Evolutionary conservation across 164 flowering plant species (phyloP).

Genomic region (Paratinospora sagittata): DNA sequence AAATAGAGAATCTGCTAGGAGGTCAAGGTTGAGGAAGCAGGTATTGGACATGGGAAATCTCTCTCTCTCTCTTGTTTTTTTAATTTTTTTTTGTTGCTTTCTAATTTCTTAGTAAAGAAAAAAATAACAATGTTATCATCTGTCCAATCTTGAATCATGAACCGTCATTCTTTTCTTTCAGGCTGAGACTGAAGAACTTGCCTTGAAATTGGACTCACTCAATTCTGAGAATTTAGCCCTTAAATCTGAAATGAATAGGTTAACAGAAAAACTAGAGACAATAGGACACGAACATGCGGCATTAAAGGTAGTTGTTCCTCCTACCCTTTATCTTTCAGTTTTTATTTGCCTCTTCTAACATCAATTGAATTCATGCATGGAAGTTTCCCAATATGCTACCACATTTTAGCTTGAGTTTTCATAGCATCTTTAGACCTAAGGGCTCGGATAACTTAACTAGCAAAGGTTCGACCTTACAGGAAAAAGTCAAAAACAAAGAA

Average conservation of each 20-base stretch:
- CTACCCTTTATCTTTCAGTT: not conserved
- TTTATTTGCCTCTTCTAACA: not conserved
- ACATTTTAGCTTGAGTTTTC: not conserved
- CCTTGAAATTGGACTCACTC: slow-evolving; percentile 58
- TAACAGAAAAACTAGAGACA: slow-evolving; percentile 53
- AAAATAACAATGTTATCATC: not conserved
- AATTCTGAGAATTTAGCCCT: slow-evolving; percentile 62
- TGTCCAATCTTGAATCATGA: not conserved
- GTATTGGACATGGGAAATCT: slow-evolving; percentile 22
- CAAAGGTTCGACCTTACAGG: slow-evolving; percentile 35
- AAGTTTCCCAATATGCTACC: not conserved
- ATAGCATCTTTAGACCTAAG: not conserved
- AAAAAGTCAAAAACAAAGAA: slow-evolving; percentile 40
- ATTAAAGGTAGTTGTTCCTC: slow-evolving; percentile 48
- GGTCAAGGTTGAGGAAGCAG: slow-evolving; percentile 96
- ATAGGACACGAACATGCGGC: slow-evolving; percentile 58
- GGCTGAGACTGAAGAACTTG: slow-evolving; percentile 91
- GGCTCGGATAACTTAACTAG: not conserved
- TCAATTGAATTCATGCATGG: no score
- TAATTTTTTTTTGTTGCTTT: no score
- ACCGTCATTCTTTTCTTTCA: slow-evolving; percentile 17
- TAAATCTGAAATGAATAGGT: slow-evolving; percentile 53
- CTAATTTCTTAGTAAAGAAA: not conserved
- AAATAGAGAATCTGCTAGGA: slow-evolving; percentile 93
- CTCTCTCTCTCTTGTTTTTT: no score